These are phyloP conservation scores for Penicillium hesseltinei DNA, from an alignment of 2,329 filamentous ascomycete species.

Conservation along the genomic window DNA sequence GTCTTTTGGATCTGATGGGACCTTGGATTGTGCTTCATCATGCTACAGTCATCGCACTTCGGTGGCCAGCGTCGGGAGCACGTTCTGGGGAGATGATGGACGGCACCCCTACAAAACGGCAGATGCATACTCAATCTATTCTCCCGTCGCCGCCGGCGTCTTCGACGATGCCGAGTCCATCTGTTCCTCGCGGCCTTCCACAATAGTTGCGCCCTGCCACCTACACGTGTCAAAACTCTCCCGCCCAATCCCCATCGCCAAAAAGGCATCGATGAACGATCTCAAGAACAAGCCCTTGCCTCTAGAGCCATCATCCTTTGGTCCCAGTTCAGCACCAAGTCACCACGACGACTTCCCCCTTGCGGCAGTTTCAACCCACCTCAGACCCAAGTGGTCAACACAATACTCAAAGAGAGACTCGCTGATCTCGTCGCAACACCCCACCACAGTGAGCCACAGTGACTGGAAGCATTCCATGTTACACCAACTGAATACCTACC, in stretches of 20 bases:
- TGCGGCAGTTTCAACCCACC: neutral
- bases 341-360: slow-evolving; percentile 14
- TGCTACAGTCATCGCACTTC: slow-evolving; percentile 39
- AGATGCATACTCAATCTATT: slow-evolving; percentile 28
- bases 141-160: slow-evolving; percentile 26
- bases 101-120: slow-evolving; percentile 15
- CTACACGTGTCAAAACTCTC: neutral
- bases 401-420: neutral
- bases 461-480: neutral
- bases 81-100: slow-evolving; percentile 15
- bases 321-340: slow-evolving; percentile 30
- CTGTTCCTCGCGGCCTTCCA: neutral
- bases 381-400: neutral
- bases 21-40: slow-evolving; percentile 33
- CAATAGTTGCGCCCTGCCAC: neutral
- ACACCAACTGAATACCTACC: neutral
- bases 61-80: slow-evolving; percentile 34
- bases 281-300: slow-evolving; percentile 44
- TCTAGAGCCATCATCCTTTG: slow-evolving; percentile 35
- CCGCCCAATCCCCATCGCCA: slow-evolving; percentile 8
- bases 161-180: slow-evolving; percentile 34
- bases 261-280: slow-evolving; percentile 26
- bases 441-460: neutral
- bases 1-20: slow-evolving; percentile 27
- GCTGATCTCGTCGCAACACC: neutral